Percentiles rank a stretch among this genome's conserved stretches.
These are phyloP conservation scores for Candida corydali DNA, from an alignment of 805 yeast genomes.

Conservation along the genomic window DNA sequence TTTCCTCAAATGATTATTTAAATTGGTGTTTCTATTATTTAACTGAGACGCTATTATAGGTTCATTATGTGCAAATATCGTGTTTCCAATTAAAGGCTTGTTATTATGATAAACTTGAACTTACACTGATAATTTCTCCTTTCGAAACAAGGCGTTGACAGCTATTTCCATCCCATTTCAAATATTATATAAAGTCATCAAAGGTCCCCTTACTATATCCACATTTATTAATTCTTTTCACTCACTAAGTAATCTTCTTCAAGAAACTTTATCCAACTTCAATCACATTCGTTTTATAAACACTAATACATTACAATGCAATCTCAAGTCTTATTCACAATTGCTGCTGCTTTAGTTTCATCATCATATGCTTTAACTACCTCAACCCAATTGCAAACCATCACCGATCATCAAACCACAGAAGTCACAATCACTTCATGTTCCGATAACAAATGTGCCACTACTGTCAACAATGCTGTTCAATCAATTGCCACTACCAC, in stretches of 20 bases:
- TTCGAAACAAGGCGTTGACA: background rate
- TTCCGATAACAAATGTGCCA: slow-evolving; percentile 23
- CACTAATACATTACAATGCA: slow-evolving; percentile 15
- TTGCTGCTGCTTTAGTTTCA: slow-evolving; percentile 21
- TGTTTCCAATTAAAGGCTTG: too few species aligned
- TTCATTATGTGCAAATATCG: too few species aligned
- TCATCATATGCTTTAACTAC: slow-evolving; percentile 20
- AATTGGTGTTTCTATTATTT: too few species aligned
- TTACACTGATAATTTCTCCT: too few species aligned
- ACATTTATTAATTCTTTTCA: too few species aligned
- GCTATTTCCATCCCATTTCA: background rate
- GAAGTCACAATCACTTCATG: slow-evolving; percentile 39
- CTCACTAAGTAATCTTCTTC: too few species aligned
- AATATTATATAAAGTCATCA: background rate
- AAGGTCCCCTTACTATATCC: background rate
- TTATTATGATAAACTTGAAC: too few species aligned
- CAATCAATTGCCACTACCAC: slow-evolving; percentile 27
- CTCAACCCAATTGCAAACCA: slow-evolving; percentile 17
- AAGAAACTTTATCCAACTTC: slow-evolving; percentile 8
- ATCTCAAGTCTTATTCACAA: slow-evolving; percentile 16
- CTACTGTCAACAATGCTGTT: slow-evolving; percentile 13
- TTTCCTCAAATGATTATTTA: too few species aligned
- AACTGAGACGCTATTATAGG: too few species aligned
- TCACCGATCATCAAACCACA: slow-evolving; percentile 24
- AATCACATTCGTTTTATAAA: slow-evolving; percentile 9